Conservation (phyloP, 345 rosid genomes). For the Syzygium aqueum region DNA sequence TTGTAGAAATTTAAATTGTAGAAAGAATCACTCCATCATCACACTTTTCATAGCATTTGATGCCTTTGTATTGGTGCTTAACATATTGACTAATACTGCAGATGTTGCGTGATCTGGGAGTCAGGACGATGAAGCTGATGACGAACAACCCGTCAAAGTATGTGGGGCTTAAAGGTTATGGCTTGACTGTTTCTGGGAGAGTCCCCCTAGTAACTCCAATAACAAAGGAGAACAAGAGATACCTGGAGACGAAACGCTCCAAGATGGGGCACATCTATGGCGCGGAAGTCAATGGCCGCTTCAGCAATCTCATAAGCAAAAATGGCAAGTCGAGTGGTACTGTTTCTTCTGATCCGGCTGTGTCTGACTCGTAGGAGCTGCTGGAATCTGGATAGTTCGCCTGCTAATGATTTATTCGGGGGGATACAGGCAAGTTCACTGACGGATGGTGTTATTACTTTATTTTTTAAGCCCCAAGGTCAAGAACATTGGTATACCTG, state of each 20-base stretch:
- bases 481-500: background rate
- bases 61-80: background rate
- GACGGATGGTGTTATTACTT: background rate
- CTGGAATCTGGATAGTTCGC: background rate
- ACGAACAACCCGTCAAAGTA: background rate
- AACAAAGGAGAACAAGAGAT: background rate
- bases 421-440: background rate
- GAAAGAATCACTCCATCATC: background rate
- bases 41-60: background rate
- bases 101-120: background rate
- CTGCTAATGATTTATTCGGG: background rate
- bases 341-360: background rate
- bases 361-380: background rate
- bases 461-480: background rate
- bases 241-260: background rate
- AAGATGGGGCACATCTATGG: background rate
- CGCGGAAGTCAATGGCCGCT: background rate
- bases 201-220: background rate
- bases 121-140: background rate
- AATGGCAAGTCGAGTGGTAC: background rate
- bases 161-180: background rate
- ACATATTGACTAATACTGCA: background rate
- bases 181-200: background rate
- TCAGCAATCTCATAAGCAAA: background rate
- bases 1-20: background rate